Percentiles rank a stretch among this genome's conserved stretches.
Conservation (phyloP, 2,329 filamentous ascomycete genomes). For the Gnomoniopsis sp. region DNA sequence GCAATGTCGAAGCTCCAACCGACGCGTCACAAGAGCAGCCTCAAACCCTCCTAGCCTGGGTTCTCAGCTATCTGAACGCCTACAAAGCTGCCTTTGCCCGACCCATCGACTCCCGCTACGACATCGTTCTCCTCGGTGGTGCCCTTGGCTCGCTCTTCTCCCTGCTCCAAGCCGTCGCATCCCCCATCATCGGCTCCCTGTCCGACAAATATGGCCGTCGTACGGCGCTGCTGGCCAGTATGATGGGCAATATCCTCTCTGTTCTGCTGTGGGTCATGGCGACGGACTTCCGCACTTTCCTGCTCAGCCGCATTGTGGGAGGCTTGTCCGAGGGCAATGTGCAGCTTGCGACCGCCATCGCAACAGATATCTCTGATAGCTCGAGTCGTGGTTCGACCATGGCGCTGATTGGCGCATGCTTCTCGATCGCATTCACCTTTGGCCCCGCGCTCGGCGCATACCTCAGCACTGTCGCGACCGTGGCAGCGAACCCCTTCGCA, state of each 20-base stretch:
- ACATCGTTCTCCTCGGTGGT: constrained; percentile 92
- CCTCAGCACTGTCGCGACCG: constrained; percentile 71
- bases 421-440: constrained; percentile 95
- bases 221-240: constrained; percentile 82
- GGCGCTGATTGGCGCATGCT: constrained; percentile 94
- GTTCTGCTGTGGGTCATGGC: constrained; percentile 93
- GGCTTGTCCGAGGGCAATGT: constrained; percentile 96
- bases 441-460: constrained; percentile 89
- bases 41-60: constrained; percentile 69
- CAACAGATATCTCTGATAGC: constrained; percentile 90
- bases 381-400: constrained; percentile 83
- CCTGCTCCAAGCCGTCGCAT: constrained; percentile 86
- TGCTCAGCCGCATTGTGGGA: constrained; percentile 88
- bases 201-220: constrained; percentile 87
- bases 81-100: constrained; percentile 93
- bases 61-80: constrained; percentile 80
- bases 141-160: constrained; percentile 90
- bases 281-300: constrained; percentile 91
- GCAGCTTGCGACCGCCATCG: constrained; percentile 92
- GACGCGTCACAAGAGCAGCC: constrained; percentile 36
- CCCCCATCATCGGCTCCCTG: constrained; percentile 82
- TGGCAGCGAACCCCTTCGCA: constrained; percentile 89
- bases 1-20: constrained; percentile 69
- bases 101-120: constrained; percentile 93
- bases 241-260: constrained; percentile 88